Base-by-base conservation (phyloP, 495 filamentous ascomycete species). In the Choiromyces venosus region DNA sequence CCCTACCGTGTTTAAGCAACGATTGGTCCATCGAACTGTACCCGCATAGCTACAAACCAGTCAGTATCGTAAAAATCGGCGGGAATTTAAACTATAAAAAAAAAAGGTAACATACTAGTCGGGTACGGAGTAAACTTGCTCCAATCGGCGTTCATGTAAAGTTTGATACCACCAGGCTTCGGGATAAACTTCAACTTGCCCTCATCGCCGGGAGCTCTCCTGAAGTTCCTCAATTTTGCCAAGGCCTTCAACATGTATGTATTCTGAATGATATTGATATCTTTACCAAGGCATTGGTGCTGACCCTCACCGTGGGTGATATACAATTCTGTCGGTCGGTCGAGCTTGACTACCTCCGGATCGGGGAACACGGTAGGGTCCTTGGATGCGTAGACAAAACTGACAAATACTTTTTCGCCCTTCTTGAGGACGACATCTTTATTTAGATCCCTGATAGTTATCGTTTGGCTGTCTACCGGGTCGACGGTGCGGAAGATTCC, bases 121-220 rank as follows among this genome's bases (percentile, higher is more conserved):
- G 78, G 78, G n/a, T 71, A 80, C 16, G 76, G 70, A 21, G 75
- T 64, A 19, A 76, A 80, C 29, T 75, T 37, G 38, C 76, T 73
- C 44, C 70, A 73, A 38, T 80, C 78, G 6, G 76, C 70, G 0
- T 38, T 80, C 76, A 80, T 68, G 37, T 80, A 80, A 7, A 66
- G 68, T 64, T 75, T 80, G 19, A 73, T 35, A 21, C 78, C 73
- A 16, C 70, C 70, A 14, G 72, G 25, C 39, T 66, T 73, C 0
- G 61, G 52, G 37, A 76, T 68, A 19, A 42, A 71, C 65, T 78
- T 78, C 70, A 80, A 33, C 37, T 66, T 46, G 0, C 78, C 78
- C 29, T 78, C 68, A 37, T 75, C 73, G 2, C 78, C 78, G 8
- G 78, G 78, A 8, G 70, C 73, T 16, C 76, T 37, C 29, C 73